Conservation (phyloP, 495 filamentous ascomycete species). For the Diplogelasinospora grovesii region DNA sequence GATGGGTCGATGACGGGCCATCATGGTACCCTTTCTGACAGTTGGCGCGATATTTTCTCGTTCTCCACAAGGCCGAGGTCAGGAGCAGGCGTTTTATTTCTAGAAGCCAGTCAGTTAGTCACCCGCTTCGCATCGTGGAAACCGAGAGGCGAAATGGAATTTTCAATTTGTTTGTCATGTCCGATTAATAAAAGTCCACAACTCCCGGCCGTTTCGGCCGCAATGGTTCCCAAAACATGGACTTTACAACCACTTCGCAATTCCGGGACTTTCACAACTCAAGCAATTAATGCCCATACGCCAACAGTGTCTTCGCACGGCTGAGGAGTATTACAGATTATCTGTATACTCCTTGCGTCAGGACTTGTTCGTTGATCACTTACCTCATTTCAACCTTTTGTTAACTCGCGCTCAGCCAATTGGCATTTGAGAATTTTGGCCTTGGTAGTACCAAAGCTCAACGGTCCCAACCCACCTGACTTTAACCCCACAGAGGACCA, state of each 20-base stretch:
- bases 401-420: conserved; percentile 2
- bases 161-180: background rate
- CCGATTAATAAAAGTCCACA: conserved; percentile 2
- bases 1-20: conserved; percentile 4
- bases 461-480: conserved; percentile 7
- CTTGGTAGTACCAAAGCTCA: conserved; percentile 13
- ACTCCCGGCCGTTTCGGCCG: conserved; percentile 1
- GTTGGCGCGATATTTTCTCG: conserved; percentile 5
- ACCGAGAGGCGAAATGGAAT: conserved; percentile 4
- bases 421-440: background rate
- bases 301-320: conserved; percentile 39
- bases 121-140: background rate
- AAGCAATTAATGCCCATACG: conserved; percentile 29
- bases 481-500: conserved; percentile 28
- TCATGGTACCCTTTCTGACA: conserved; percentile 4
- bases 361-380: conserved; percentile 29
- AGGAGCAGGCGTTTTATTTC: background rate
- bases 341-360: conserved; percentile 61
- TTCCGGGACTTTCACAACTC: too few species aligned
- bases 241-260: too few species aligned
- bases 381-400: background rate
- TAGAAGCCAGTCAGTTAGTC: background rate
- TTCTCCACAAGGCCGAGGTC: conserved; percentile 1
- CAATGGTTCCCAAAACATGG: too few species aligned
- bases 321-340: conserved; percentile 55